A percentile compares a stretch with the other conserved stretches of the same genome.
Evolutionary conservation across 129 eudicot species (phyloP).

Genomic region (Escallonia herrerae): DNA sequence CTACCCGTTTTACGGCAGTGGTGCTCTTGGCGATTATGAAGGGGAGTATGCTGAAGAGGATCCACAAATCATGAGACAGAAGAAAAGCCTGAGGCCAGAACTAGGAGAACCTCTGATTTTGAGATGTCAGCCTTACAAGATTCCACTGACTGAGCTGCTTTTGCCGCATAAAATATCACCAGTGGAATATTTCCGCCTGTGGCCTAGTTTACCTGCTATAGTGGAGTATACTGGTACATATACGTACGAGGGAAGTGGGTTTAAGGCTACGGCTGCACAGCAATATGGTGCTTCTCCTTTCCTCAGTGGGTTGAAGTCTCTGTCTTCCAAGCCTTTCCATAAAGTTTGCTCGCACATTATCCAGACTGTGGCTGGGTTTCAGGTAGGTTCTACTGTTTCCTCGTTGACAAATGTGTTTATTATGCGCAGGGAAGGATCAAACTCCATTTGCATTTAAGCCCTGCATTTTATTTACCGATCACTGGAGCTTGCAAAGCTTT

Average conservation of each 20-base stretch:
- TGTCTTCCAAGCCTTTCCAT: conserved; percentile 90
- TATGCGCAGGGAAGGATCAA: too few relatives aligned
- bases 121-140: conserved; percentile 96
- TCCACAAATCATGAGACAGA: conserved; percentile 62
- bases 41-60: conserved; percentile 89
- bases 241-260: conserved; percentile 97
- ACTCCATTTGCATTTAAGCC: too few relatives aligned
- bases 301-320: conserved; percentile 79
- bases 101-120: conserved; percentile 79
- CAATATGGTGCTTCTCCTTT: conserved; percentile 97
- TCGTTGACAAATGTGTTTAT: background rate
- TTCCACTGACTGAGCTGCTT: conserved; percentile 92
- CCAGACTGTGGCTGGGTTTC: conserved; percentile 91
- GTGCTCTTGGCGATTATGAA: conserved; percentile 43
- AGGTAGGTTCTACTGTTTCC: conserved; percentile 32
- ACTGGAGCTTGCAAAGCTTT: too few relatives aligned
- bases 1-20: conserved; percentile 78
- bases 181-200: conserved; percentile 91
- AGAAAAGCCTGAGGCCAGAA: conserved; percentile 62
- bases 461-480: too few relatives aligned
- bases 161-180: conserved; percentile 94
- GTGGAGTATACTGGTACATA: conserved; percentile 95
- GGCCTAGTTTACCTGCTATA: conserved; percentile 99
- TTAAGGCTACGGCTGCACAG: conserved; percentile 97
- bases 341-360: conserved; percentile 95